Percentiles rank a stretch among this genome's conserved stretches.
These are phyloP conservation scores for Corinectria fuckeliana DNA, from an alignment of 2,329 filamentous ascomycete species.

Conservation along the genomic window DNA sequence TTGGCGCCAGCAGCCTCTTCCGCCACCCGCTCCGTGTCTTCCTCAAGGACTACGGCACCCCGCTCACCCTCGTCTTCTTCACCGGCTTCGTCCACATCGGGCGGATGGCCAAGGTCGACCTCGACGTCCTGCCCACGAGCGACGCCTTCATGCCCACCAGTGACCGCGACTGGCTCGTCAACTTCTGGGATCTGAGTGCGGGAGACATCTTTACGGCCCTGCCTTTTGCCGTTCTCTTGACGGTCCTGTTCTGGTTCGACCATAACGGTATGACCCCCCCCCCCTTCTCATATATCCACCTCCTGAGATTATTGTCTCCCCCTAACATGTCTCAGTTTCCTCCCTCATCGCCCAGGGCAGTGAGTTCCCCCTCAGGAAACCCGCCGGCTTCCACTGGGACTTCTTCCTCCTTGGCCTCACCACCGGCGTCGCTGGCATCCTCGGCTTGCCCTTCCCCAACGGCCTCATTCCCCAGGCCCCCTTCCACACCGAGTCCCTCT, in stretches of 20 bases:
- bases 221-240: conserved; percentile 85
- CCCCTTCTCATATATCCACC: neutral
- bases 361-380: conserved; percentile 81
- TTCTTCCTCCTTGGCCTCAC: conserved; percentile 81
- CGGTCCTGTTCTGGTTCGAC: conserved; percentile 88
- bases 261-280: conserved; percentile 71
- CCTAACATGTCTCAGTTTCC: conserved; percentile 61
- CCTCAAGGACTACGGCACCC: conserved; percentile 88
- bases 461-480: conserved; percentile 84
- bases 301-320: neutral
- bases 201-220: conserved; percentile 81
- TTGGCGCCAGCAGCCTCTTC: conserved; percentile 77
- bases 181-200: conserved; percentile 79
- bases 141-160: conserved; percentile 80
- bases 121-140: conserved; percentile 77
- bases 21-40: conserved; percentile 79
- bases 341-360: conserved; percentile 84
- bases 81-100: conserved; percentile 89
- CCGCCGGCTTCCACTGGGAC: conserved; percentile 87
- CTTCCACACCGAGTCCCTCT: conserved; percentile 81
- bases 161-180: conserved; percentile 76
- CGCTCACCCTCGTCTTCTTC: conserved; percentile 84
- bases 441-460: conserved; percentile 83
- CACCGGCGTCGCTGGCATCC: conserved; percentile 75
- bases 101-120: conserved; percentile 73